These are phyloP conservation scores for Mucor saturninus DNA, from an alignment of 371 early-diverging fungal genomes.

Conservation along the genomic window DNA sequence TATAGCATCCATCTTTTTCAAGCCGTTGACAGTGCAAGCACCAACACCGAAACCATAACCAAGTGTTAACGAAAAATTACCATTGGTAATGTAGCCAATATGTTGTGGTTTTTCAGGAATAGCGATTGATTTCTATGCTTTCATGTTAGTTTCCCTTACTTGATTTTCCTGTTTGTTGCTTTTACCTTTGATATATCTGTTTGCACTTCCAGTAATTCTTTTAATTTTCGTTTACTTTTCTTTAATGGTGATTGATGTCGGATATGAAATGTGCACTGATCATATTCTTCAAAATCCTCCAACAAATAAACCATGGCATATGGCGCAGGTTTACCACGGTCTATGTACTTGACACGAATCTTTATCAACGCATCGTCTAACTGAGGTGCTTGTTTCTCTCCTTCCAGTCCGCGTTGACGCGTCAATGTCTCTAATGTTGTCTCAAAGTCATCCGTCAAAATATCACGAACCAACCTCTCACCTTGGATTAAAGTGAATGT, in stretches of 20 bases:
- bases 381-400: background rate
- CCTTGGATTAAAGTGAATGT: constrained; percentile 19
- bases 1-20: constrained; percentile 31
- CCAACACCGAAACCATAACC: constrained; percentile 71
- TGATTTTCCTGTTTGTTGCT: background rate
- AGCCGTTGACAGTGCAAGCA: constrained; percentile 51
- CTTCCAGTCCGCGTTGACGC: constrained; percentile 13
- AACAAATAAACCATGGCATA: constrained; percentile 60
- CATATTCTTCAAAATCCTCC: constrained; percentile 30
- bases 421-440: background rate
- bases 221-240: constrained; percentile 16
- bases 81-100: constrained; percentile 77
- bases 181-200: constrained; percentile 14
- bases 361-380: constrained; percentile 48
- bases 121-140: background rate
- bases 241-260: constrained; percentile 4
- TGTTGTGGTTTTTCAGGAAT: constrained; percentile 34
- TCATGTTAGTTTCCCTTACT: background rate
- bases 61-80: constrained; percentile 67
- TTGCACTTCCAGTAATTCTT: constrained; percentile 12
- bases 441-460: background rate
- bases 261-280: constrained; percentile 15
- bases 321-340: constrained; percentile 53
- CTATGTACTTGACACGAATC: constrained; percentile 49
- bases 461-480: background rate